Evolutionary conservation across 345 rosid genomes (phyloP).

Genomic region (Lepidium aucheri): DNA sequence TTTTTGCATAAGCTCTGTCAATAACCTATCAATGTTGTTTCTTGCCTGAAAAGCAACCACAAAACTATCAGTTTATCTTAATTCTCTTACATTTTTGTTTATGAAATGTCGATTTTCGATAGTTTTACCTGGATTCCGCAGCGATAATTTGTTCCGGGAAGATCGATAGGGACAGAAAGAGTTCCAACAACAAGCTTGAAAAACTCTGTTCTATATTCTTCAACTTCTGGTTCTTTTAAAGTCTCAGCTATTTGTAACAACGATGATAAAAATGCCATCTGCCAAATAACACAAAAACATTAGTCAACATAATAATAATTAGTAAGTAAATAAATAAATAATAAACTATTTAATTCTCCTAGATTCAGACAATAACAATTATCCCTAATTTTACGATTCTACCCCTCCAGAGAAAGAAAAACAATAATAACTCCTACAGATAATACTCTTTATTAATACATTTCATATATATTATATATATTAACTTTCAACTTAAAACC

Average conservation of each 20-base stretch:
- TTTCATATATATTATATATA: background rate
- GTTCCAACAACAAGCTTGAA: constrained; percentile 71
- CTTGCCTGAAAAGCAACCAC: constrained; percentile 47
- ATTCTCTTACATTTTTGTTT: background rate
- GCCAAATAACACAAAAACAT: background rate
- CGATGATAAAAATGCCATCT: constrained; percentile 81
- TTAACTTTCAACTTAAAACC: too few species aligned
- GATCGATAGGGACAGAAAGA: constrained; percentile 67
- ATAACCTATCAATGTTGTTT: constrained; percentile 40
- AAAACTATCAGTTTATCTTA: background rate
- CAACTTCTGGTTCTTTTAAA: constrained; percentile 31
- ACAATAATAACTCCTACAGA: background rate
- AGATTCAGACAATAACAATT: background rate
- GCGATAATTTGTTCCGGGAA: constrained; percentile 56
- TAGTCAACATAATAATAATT: background rate
- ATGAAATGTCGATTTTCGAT: background rate
- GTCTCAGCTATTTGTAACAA: constrained; percentile 51
- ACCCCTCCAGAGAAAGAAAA: background rate
- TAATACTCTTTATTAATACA: background rate
- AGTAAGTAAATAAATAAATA: background rate
- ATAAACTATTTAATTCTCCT: background rate
- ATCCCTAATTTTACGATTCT: background rate
- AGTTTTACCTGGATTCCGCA: constrained; percentile 49
- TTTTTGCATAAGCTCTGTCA: constrained; percentile 42
- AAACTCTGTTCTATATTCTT: constrained; percentile 60